These are phyloP conservation scores for Phlyctochytrium planicorne DNA, from an alignment of 192 early-diverging fungal species.

Conservation along the genomic window DNA sequence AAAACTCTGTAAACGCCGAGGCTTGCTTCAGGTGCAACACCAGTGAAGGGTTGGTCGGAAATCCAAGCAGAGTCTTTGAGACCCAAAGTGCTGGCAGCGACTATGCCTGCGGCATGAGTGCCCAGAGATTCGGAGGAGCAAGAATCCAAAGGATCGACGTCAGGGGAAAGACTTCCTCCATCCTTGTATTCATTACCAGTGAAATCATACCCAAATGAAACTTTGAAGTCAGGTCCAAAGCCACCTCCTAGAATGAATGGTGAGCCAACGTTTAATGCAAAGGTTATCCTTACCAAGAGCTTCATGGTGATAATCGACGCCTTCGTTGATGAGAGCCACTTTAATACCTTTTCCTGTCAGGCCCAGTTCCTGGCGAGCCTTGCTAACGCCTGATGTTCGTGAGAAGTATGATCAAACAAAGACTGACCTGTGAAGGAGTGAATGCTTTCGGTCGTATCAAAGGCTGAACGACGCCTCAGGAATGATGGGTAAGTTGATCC, in stretches of 20 bases:
- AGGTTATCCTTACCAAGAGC: no score
- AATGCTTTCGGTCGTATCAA: background rate
- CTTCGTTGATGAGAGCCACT: slow-evolving; percentile 51
- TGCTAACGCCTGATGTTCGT: no score
- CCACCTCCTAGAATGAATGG: no score
- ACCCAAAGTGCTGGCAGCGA: slow-evolving; percentile 31
- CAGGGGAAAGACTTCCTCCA: no score
- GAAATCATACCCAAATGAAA: slow-evolving; percentile 40
- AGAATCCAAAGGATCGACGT: slow-evolving; percentile 39
- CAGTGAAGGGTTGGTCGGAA: no score
- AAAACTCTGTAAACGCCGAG: slow-evolving; percentile 73
- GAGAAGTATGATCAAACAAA: no score
- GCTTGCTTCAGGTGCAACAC: slow-evolving; percentile 61
- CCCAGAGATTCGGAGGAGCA: slow-evolving; percentile 36
- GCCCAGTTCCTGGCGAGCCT: slow-evolving; percentile 25
- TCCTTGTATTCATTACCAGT: no score
- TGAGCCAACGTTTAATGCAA: no score
- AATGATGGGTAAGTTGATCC: no score
- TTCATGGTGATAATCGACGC: slow-evolving; percentile 51
- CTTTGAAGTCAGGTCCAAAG: slow-evolving; percentile 39
- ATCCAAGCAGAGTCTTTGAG: background rate
- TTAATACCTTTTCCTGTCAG: slow-evolving; percentile 48
- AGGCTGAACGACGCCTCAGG: background rate
- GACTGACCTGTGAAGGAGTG: slow-evolving; percentile 40
- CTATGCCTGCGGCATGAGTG: slow-evolving; percentile 46